phyloP scores from a whole-genome alignment of 768 basidiomycete genomes.

The Strobilomyces confusus region DNA sequence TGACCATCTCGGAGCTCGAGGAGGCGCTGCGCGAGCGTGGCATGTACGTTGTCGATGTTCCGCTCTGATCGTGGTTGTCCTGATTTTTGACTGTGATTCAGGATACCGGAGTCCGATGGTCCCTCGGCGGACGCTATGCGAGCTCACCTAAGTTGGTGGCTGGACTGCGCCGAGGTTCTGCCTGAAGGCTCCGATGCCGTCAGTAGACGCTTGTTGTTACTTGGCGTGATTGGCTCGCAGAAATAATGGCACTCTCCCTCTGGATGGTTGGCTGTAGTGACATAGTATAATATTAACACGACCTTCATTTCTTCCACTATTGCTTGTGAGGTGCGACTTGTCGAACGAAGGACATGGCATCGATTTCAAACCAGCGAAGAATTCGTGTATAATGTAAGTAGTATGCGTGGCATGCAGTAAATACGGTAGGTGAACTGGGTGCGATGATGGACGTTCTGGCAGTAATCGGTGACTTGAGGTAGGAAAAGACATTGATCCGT shows the following conservation, averaged over 20 bases:
- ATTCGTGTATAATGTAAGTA: not conserved
- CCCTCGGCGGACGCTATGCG: slow-evolving; percentile 43
- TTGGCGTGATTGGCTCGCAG: slow-evolving; percentile 36
- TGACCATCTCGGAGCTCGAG: slow-evolving; percentile 54
- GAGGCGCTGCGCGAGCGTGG: slow-evolving; percentile 75
- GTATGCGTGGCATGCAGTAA: too few relatives aligned
- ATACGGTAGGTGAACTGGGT: too few relatives aligned
- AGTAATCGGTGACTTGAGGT: too few relatives aligned
- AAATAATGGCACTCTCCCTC: slow-evolving; percentile 12
- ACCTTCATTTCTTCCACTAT: not conserved
- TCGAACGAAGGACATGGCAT: not conserved
- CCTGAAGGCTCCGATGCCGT: slow-evolving; percentile 36
- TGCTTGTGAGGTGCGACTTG: not conserved
- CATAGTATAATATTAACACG: slow-evolving; percentile 6
- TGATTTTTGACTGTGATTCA: slow-evolving; percentile 27
- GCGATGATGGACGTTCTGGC: too few relatives aligned
- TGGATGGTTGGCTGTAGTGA: slow-evolving; percentile 9
- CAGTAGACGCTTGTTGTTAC: slow-evolving; percentile 48
- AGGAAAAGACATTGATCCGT: too few relatives aligned
- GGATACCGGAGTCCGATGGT: slow-evolving; percentile 31
- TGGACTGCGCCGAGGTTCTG: slow-evolving; percentile 42
- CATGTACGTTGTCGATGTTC: slow-evolving; percentile 48
- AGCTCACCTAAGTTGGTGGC: slow-evolving; percentile 60
- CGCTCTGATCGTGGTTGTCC: not conserved
- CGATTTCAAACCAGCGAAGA: too few relatives aligned